A percentile compares a stretch with the other conserved stretches of the same genome.
These are phyloP conservation scores for Fusarium neocosmosporiellum DNA, from an alignment of 2,329 filamentous ascomycete species.

Conservation along the genomic window DNA sequence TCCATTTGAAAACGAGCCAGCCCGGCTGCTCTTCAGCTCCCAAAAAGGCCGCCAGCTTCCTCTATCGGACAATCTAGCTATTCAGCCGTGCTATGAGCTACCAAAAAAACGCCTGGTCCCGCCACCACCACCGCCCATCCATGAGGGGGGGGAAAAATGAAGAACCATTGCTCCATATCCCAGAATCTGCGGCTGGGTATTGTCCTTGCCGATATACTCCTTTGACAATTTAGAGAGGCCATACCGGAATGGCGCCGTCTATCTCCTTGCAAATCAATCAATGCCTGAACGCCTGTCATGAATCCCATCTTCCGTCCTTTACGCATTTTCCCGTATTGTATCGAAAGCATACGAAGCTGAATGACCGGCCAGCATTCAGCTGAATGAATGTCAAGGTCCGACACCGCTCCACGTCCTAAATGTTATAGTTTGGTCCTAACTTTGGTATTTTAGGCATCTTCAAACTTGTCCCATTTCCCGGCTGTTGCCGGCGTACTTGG, in stretches of 20 bases:
- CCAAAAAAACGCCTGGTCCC: constrained; percentile 34
- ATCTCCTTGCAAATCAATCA: constrained; percentile 14
- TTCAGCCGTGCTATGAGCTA: constrained; percentile 9
- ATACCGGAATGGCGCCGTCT: constrained; percentile 20
- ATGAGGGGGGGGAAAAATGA: not conserved
- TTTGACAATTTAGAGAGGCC: constrained; percentile 29
- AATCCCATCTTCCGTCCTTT: constrained; percentile 14
- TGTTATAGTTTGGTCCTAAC: not conserved
- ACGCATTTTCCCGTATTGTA: constrained; percentile 3
- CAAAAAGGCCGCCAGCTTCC: constrained; percentile 14
- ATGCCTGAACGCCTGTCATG: constrained; percentile 40
- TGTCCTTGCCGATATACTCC: constrained; percentile 33
- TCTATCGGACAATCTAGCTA: constrained; percentile 8
- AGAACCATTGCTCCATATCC: constrained; percentile 17
- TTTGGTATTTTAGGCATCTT: not conserved
- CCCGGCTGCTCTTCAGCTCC: constrained; percentile 11
- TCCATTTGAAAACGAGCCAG: constrained; percentile 24
- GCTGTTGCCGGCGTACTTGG: constrained; percentile 37
- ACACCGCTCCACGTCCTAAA: not conserved
- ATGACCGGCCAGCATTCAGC: not conserved
- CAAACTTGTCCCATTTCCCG: constrained; percentile 53
- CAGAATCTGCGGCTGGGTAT: constrained; percentile 31
- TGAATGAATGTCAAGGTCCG: not conserved
- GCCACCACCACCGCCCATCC: not conserved
- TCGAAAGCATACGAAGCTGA: constrained; percentile 2